Conservation (phyloP, 2,329 filamentous ascomycete species). For the Tolypocladium album region DNA sequence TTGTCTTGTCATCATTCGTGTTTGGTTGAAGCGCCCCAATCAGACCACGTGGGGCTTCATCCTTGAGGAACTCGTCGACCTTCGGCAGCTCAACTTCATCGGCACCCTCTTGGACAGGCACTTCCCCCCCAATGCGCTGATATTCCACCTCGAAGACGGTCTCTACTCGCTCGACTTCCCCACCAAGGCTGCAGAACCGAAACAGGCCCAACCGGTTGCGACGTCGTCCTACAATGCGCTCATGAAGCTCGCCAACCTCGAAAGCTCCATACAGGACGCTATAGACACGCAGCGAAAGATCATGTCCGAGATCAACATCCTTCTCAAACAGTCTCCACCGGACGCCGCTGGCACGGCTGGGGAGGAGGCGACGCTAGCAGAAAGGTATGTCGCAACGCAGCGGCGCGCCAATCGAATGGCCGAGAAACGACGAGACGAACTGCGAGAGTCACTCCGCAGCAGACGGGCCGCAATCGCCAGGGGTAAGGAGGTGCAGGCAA, state of each 20-base stretch:
- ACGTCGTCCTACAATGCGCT: slow-evolving; percentile 81
- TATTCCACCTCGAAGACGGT: slow-evolving; percentile 80
- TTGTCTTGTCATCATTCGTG: slow-evolving; percentile 52
- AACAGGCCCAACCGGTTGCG: slow-evolving; percentile 37
- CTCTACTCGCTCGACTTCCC: slow-evolving; percentile 73
- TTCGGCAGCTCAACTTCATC: slow-evolving; percentile 68
- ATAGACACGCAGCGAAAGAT: slow-evolving; percentile 65
- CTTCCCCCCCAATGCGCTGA: slow-evolving; percentile 69
- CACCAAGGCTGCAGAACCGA: slow-evolving; percentile 35
- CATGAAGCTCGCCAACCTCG: slow-evolving; percentile 79
- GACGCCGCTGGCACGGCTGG: slow-evolving; percentile 36
- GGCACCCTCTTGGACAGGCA: slow-evolving; percentile 59
- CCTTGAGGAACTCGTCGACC: slow-evolving; percentile 60
- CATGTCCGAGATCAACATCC: slow-evolving; percentile 63
- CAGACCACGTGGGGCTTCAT: slow-evolving; percentile 48
- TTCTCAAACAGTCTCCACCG: slow-evolving; percentile 31
- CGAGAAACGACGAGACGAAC: slow-evolving; percentile 52
- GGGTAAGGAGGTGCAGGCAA: slow-evolving; percentile 49
- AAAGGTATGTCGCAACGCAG: slow-evolving; percentile 50
- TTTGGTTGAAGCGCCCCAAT: slow-evolving; percentile 58
- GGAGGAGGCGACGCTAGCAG: slow-evolving; percentile 36
- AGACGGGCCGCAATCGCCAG: slow-evolving; percentile 57
- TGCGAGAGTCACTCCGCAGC: slow-evolving; percentile 53
- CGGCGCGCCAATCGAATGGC: slow-evolving; percentile 53
- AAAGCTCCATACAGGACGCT: slow-evolving; percentile 85